These are phyloP conservation scores for Paramecium octaurelia DNA, from an alignment of 73 alveolate genomes.

Conservation along the genomic window DNA sequence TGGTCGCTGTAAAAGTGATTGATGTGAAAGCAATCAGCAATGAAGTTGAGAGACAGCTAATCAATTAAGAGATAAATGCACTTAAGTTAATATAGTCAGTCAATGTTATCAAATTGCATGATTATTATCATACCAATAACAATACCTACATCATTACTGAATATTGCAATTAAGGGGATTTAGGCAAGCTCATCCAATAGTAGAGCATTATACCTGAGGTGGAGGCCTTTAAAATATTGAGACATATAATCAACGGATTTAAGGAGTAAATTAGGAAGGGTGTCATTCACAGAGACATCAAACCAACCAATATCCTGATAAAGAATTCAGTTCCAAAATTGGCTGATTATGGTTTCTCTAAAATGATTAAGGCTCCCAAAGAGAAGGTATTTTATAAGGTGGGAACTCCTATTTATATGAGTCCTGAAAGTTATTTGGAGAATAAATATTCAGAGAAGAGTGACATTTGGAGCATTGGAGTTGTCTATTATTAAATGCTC, in stretches of 20 bases:
- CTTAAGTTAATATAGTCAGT: constrained; percentile 48
- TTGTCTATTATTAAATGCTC: neutral
- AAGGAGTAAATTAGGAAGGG: constrained; percentile 51
- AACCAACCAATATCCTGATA: constrained; percentile 53
- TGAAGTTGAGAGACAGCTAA: constrained; percentile 42
- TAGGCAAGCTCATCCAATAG: constrained; percentile 41
- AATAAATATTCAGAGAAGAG: constrained; percentile 12
- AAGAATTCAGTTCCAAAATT: constrained; percentile 57
- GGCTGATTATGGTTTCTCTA: constrained; percentile 62
- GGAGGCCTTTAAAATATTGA: constrained; percentile 48
- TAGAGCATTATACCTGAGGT: constrained; percentile 30
- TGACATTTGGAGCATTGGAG: constrained; percentile 41
- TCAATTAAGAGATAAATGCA: constrained; percentile 53
- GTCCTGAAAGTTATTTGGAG: constrained; percentile 47
- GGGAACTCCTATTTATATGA: constrained; percentile 64
- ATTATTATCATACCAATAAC: constrained; percentile 42
- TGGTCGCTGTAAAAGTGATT: constrained; percentile 57
- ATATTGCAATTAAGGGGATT: constrained; percentile 63
- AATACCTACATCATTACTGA: constrained; percentile 62
- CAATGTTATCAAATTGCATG: constrained; percentile 51
- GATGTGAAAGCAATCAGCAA: constrained; percentile 59
- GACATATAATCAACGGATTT: constrained; percentile 57
- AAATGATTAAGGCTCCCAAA: constrained; percentile 45
- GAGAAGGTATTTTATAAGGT: constrained; percentile 51
- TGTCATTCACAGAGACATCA: constrained; percentile 58